These are phyloP conservation scores for Epichloe gansuensis DNA, from an alignment of 2,329 filamentous ascomycete genomes.

Conservation along the genomic window DNA sequence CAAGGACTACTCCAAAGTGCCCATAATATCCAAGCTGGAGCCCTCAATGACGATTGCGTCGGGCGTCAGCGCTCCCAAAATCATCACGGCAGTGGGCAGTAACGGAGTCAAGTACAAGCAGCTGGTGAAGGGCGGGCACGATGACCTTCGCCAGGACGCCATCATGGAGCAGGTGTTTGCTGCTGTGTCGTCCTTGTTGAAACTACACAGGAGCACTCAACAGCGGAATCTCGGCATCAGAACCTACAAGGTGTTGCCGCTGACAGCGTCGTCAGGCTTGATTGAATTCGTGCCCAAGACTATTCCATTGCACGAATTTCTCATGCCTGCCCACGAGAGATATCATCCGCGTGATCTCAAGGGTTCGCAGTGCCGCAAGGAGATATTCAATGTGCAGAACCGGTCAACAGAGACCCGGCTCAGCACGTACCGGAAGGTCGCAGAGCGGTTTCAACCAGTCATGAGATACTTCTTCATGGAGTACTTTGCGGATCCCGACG, in stretches of 20 bases:
- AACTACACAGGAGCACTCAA: conserved; percentile 72
- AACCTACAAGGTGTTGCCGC: conserved; percentile 91
- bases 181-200: conserved; percentile 81
- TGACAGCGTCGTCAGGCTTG: conserved; percentile 73
- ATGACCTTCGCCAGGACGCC: conserved; percentile 91
- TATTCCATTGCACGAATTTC: conserved; percentile 78
- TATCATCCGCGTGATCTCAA: conserved; percentile 81
- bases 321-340: conserved; percentile 77
- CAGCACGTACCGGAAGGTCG: conserved; percentile 63
- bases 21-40: conserved; percentile 60
- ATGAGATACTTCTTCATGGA: conserved; percentile 98
- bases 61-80: conserved; percentile 86
- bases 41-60: conserved; percentile 72
- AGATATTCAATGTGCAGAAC: conserved; percentile 61
- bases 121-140: conserved; percentile 87
- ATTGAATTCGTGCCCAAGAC: conserved; percentile 97
- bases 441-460: conserved; percentile 76
- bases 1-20: conserved; percentile 64
- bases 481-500: conserved; percentile 81
- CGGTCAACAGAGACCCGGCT: conserved; percentile 59
- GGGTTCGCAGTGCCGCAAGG: conserved; percentile 60
- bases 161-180: conserved; percentile 99
- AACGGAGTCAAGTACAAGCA: conserved; percentile 77
- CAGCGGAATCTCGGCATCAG: conserved; percentile 82
- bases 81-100: conserved; percentile 67